Evolutionary conservation across 2,329 filamentous ascomycete genomes (phyloP).

Genomic region (Fusarium avenaceum): DNA sequence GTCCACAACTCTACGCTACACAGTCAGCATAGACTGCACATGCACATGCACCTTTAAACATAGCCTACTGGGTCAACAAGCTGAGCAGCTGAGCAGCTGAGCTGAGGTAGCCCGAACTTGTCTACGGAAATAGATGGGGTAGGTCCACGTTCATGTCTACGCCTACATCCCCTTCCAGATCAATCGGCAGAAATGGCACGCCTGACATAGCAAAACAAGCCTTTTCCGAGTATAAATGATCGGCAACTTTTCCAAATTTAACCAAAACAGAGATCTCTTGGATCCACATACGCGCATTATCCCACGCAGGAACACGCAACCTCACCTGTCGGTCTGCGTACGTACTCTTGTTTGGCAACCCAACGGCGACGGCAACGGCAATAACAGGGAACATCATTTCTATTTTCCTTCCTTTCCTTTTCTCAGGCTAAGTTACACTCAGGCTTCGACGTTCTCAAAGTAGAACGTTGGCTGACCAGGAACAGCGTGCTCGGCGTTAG

Average conservation of each 20-base stretch:
- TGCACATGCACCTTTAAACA: slow-evolving; percentile 6
- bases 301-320: slow-evolving; percentile 34
- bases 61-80: background rate
- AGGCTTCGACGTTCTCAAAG: slow-evolving; percentile 81
- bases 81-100: background rate
- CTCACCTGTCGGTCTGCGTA: slow-evolving; percentile 1
- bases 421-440: slow-evolving; percentile 10
- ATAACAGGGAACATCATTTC: slow-evolving; percentile 16
- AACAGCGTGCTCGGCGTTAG: slow-evolving; percentile 78
- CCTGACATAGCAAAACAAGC: slow-evolving; percentile 16
- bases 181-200: slow-evolving; percentile 1
- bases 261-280: slow-evolving; percentile 25
- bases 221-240: slow-evolving; percentile 25
- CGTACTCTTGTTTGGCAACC: slow-evolving; percentile 16
- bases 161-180: background rate
- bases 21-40: background rate
- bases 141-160: slow-evolving; percentile 4
- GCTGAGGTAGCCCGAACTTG: slow-evolving; percentile 6
- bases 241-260: slow-evolving; percentile 24
- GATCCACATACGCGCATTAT: slow-evolving; percentile 25
- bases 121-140: slow-evolving; percentile 5
- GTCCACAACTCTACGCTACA: background rate
- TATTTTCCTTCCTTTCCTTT: slow-evolving; percentile 2
- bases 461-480: slow-evolving; percentile 86
- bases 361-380: slow-evolving; percentile 1